Evolutionary conservation across 1,139 yeast species (phyloP), one percentile per base, ranked within the genome.

Genomic region (Taphrina confusa): DNA sequence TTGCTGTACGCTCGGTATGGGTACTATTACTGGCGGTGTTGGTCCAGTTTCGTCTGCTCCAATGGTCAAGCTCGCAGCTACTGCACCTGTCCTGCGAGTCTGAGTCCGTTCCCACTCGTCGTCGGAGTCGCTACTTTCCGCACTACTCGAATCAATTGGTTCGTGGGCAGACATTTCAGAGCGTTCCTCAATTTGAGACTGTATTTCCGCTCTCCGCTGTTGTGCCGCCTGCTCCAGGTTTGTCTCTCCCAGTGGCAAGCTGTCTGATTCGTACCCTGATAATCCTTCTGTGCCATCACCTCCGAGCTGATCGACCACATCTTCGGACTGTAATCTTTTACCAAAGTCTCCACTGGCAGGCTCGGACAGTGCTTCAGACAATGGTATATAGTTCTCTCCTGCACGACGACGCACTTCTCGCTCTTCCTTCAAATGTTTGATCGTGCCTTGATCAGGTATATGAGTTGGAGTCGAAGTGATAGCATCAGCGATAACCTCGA

Each of bases 101-200:
- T 47, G 52, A 9, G 52, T 47, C n/a, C 52, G 52, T 47, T 47
- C 52, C 52, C 52, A 47, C n/a, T 47, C 52, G 18, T 47, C 52
- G 42, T 47, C 52, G 30, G 52, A 47, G 23, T 47, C 52, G 33
- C 30, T 47, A 22, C 31, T 31, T 5, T 34, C 52, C 12, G 12
- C 31, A 9, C 33, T 34, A 14, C 40, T 28, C 27, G 4, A 1
- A 30, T 45, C 37, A n/a, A n/a, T n/a, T n/a, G n/a, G n/a, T n/a
- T n/a, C n/a, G n/a, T n/a, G n/a, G 40, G 9, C 40, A 5, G 46
- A 11, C 25, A 11, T 16, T 8, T 18, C 34, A 12, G 22, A 31
- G 6, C 47, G 47, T 14, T 33, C 52, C 12, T 22, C 11, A 33
- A 47, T 47, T 9, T 20, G 39, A 1, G 28, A 1, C 11, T 31